Evolutionary conservation across 768 basidiomycete genomes (phyloP), one percentile per base, ranked within the genome.

Genomic region (Trametes coccinea): DNA sequence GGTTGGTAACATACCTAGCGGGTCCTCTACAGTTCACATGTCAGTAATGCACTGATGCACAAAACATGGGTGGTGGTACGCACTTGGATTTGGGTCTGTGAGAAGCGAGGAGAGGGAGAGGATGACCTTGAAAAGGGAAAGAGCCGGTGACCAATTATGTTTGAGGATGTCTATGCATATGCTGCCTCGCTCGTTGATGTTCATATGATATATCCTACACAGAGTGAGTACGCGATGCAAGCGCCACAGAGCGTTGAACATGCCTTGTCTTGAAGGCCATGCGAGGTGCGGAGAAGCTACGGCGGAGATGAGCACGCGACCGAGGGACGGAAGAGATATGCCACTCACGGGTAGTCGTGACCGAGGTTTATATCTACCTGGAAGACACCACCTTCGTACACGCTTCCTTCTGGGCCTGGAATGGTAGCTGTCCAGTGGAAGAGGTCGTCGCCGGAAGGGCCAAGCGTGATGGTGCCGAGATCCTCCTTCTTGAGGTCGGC

Each of bases 71-170:
- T 39, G 29, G 0, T 10, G n/a, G 17, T n/a, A 56, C 91, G 62
- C 71, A 93, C 93, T 82, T 1, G 95, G 95, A 77, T 98, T 98
- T 0, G 95, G 95, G 67, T 97, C 95, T 10, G 93, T 95, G 52
- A 98, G 79, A 10, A 98, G 84, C 0, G 93, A 95, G 0, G 93
- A 95, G 4, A 98, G 82, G 30, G 93, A 95, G 17, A 98, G 84
- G 75, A 98, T 88, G 69, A 96, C 91, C 78, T 98, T 97, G 81
- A 92, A 95, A 50, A 98, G 79, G 2, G 93, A 95, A 22, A 98
- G 75, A 2, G 95, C 95, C 6, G 95, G 95, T 1, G 92, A 95
- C 95, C 95, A 98, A 69, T 92, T 90, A 69, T 86, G 83, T 77
- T 98, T 97, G 60, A 98, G 82, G 53, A 96, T 93, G 75, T 97